Conservation (phyloP, 148 eudicot species). For the Rhododendron vialii region DNA sequence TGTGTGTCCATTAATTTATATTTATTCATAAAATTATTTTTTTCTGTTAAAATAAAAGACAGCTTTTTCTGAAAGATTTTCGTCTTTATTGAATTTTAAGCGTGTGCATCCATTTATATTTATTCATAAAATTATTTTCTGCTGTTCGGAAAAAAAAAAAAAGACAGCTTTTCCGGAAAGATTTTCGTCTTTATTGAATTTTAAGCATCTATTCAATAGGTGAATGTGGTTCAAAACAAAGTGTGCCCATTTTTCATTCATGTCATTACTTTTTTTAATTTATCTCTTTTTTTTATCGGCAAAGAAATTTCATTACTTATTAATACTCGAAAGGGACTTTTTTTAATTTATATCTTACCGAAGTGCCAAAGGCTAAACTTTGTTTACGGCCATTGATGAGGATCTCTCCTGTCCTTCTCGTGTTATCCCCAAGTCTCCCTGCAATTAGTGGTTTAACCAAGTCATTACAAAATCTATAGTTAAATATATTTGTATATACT, state of each 20-base stretch:
- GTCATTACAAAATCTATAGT: background rate
- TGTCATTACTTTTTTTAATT: background rate
- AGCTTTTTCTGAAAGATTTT: background rate
- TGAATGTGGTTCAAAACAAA: background rate
- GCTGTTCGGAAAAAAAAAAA: too few relatives aligned
- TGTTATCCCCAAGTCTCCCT: background rate
- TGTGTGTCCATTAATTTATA: too few relatives aligned
- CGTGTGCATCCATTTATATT: background rate
- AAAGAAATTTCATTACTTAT: too few relatives aligned
- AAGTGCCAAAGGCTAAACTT: background rate
- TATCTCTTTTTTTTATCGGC: too few relatives aligned
- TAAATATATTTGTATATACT: too few relatives aligned
- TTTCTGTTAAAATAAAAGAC: too few relatives aligned
- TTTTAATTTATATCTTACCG: background rate
- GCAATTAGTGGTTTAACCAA: background rate
- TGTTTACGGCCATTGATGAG: background rate
- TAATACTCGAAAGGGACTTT: too few relatives aligned
- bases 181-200: background rate
- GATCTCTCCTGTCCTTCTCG: background rate
- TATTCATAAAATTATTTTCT: too few relatives aligned
- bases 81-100: background rate
- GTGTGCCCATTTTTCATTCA: background rate
- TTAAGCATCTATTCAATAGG: background rate
- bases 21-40: too few relatives aligned
- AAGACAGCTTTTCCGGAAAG: background rate